Evolutionary conservation across 306 rosid genomes (phyloP).

Genomic region (Glycyrrhiza uralensis): DNA sequence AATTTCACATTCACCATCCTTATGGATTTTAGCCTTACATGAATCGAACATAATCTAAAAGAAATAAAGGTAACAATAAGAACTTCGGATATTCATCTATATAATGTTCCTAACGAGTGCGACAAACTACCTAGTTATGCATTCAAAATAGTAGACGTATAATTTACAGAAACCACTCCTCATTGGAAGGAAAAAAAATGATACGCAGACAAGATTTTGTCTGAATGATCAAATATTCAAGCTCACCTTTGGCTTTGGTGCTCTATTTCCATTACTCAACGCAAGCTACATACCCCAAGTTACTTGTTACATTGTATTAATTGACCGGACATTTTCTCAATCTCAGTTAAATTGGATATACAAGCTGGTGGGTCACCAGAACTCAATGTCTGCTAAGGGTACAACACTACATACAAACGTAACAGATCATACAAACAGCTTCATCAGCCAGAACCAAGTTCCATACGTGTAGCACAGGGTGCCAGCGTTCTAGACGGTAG

Average conservation of each 20-base stretch:
- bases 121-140: neutral
- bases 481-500: conserved; percentile 38
- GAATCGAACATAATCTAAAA: neutral
- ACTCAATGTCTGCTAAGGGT: conserved; percentile 31
- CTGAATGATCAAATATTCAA: conserved; percentile 30
- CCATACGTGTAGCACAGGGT: conserved; percentile 29
- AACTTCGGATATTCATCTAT: neutral
- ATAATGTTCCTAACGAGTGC: neutral
- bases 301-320: conserved; percentile 35
- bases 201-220: conserved; percentile 14
- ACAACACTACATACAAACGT: conserved; percentile 36
- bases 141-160: neutral
- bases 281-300: conserved; percentile 32
- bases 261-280: conserved; percentile 28
- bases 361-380: conserved; percentile 34
- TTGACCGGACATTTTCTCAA: conserved; percentile 19
- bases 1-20: neutral
- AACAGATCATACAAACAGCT: conserved; percentile 20
- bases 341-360: conserved; percentile 40
- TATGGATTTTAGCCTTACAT: neutral
- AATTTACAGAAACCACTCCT: conserved; percentile 24
- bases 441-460: conserved; percentile 32
- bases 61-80: neutral
- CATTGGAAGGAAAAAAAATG: neutral
- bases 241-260: conserved; percentile 29